phyloP scores from a whole-genome alignment of 1,284 basidiomycete species.

The Marasmius sp. region DNA sequence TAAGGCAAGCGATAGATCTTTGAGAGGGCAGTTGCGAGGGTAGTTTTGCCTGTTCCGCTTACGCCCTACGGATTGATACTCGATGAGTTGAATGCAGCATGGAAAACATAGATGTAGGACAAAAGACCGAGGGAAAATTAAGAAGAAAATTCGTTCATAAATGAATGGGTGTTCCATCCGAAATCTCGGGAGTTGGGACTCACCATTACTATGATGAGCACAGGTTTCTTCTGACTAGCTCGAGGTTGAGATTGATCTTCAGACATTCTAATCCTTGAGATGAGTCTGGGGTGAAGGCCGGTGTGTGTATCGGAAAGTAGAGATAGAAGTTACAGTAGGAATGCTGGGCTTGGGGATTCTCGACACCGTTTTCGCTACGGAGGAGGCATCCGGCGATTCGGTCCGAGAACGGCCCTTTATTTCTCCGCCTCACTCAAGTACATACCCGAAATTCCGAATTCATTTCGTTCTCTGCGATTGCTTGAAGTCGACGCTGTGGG shows the following conservation, averaged over 20 bases:
- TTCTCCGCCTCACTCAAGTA: no score
- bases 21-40: conserved; percentile 72
- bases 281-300: neutral
- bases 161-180: neutral
- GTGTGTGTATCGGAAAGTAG: no score
- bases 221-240: conserved; percentile 15
- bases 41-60: conserved; percentile 87
- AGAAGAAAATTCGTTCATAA: neutral
- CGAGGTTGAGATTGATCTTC: neutral
- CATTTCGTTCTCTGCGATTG: no score
- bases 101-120: neutral
- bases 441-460: no score
- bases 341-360: no score
- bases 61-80: conserved; percentile 54
- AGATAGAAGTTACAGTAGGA: no score
- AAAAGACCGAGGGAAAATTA: neutral
- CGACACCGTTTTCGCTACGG: no score
- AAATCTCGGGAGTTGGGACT: conserved; percentile 13
- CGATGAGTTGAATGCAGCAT: neutral
- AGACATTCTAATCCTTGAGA: neutral
- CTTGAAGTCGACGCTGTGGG: no score
- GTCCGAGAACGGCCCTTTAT: no score
- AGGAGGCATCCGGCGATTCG: no score
- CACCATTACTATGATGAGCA: conserved; percentile 51
- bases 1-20: conserved; percentile 67